Conservation (phyloP, 768 basidiomycete species). For the Auriculariales sp. region DNA sequence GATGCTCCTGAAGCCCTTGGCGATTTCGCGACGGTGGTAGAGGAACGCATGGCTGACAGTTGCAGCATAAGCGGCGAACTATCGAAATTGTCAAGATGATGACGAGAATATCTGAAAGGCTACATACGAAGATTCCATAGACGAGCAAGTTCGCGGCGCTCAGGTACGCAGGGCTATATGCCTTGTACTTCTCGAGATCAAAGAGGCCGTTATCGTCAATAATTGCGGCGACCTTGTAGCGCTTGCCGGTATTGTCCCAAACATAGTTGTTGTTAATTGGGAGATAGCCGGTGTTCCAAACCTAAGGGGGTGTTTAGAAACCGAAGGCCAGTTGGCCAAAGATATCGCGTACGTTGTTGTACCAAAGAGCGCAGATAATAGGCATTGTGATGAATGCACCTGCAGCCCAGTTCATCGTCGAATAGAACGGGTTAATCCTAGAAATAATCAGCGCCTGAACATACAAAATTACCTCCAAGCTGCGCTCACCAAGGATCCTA, state of each 20-base stretch:
- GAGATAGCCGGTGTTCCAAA: constrained; percentile 22
- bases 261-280: constrained; percentile 25
- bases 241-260: constrained; percentile 62
- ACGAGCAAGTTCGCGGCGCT: constrained; percentile 11
- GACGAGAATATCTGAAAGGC: constrained; percentile 15
- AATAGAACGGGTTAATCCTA: neutral
- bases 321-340: no score
- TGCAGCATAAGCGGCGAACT: constrained; percentile 14
- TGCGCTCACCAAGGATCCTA: neutral
- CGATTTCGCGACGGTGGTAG: constrained; percentile 15
- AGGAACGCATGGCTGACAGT: constrained; percentile 13
- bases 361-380: constrained; percentile 12
- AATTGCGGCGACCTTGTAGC: constrained; percentile 46
- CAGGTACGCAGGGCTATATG: constrained; percentile 14
- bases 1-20: constrained; percentile 8
- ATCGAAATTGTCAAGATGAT: no score
- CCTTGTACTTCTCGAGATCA: constrained; percentile 5
- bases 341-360: no score
- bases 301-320: no score
- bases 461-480: no score
- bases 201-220: constrained; percentile 35
- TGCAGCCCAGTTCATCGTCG: neutral
- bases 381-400: neutral
- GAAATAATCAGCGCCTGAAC: no score
- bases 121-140: constrained; percentile 10